These are phyloP conservation scores for Sporisorium graminicola DNA, from an alignment of 1,284 basidiomycete species.

Conservation along the genomic window DNA sequence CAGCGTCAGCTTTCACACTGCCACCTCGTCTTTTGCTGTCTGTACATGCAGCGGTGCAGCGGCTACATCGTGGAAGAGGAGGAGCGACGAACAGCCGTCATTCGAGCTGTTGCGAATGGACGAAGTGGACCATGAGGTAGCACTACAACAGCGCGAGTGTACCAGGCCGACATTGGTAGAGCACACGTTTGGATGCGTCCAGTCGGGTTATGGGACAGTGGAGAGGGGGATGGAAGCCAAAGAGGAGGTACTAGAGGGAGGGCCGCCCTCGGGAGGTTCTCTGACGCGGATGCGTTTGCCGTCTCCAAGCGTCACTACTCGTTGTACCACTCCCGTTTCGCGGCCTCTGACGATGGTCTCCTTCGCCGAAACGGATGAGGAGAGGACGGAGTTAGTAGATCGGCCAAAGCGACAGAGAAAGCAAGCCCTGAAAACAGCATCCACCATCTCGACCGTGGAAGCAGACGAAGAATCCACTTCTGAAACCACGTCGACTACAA, in stretches of 20 bases:
- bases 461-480: not conserved
- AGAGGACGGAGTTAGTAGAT: too few relatives aligned
- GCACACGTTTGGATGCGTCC: not conserved
- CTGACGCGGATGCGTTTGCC: not conserved
- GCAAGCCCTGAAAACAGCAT: not conserved
- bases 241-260: not conserved
- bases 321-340: not conserved
- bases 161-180: not conserved
- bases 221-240: not conserved
- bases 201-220: not conserved
- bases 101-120: not conserved
- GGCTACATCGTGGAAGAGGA: not conserved
- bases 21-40: not conserved
- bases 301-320: not conserved
- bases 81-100: not conserved
- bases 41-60: not conserved
- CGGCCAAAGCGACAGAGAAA: not conserved
- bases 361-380: not conserved
- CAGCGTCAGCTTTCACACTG: conserved; percentile 11
- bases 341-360: not conserved
- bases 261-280: too few relatives aligned
- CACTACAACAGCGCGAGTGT: not conserved
- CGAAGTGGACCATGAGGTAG: not conserved
- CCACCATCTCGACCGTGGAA: not conserved
- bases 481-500: not conserved